Evolutionary conservation across 306 rosid genomes (phyloP).

Genomic region (Cicer pinnatifidum): DNA sequence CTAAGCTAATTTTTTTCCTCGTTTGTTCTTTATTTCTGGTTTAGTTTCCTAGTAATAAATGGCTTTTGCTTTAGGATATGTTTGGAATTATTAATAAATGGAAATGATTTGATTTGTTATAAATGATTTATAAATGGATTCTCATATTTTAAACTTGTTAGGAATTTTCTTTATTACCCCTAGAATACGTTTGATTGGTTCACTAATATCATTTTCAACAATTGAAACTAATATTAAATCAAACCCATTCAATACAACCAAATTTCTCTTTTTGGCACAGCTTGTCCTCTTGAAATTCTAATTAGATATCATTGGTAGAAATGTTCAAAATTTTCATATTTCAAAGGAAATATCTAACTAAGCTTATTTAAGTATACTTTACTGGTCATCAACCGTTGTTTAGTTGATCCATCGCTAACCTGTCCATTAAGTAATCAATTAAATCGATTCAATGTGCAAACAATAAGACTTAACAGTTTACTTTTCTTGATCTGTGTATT

Average conservation of each 20-base stretch:
- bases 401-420: background rate
- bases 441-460: no score
- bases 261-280: no score
- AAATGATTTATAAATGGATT: background rate
- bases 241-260: no score
- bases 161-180: background rate
- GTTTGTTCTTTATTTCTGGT: constrained; percentile 2
- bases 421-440: background rate
- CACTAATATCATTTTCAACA: background rate
- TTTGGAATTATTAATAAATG: background rate
- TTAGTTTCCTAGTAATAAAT: constrained; percentile 23
- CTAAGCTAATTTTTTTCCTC: background rate
- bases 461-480: no score
- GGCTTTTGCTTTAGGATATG: constrained; percentile 18
- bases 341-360: background rate
- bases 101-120: background rate
- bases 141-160: background rate
- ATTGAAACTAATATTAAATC: no score
- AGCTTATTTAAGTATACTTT: background rate
- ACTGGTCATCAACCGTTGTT: constrained; percentile 13
- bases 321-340: constrained; percentile 7
- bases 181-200: constrained; percentile 1
- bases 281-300: no score
- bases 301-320: background rate
- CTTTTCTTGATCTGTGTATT: background rate